Evolutionary conservation across 2,329 filamentous ascomycete species (phyloP).

Genomic region (Aaosphaeria arxii): DNA sequence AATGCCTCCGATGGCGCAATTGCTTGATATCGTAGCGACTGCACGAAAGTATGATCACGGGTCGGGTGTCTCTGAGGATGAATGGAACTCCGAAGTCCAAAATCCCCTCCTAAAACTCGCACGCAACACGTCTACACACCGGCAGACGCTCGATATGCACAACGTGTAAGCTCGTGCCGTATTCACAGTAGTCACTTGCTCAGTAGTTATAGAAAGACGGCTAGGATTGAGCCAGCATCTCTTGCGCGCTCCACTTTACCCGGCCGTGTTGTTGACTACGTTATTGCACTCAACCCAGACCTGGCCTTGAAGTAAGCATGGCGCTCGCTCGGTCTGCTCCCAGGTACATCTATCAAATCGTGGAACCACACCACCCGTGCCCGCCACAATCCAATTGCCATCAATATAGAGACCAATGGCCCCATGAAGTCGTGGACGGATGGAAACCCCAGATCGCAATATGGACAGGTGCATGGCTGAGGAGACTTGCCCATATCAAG

Average conservation of each 20-base stretch:
- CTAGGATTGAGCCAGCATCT: conserved; percentile 15
- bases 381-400: conserved; percentile 12
- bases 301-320: conserved; percentile 11
- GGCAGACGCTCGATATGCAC: conserved; percentile 10
- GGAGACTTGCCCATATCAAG: conserved; percentile 7
- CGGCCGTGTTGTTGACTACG: conserved; percentile 20
- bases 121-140: conserved; percentile 11
- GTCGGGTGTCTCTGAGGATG: conserved; percentile 15
- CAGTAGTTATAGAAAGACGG: conserved; percentile 11
- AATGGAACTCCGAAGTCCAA: conserved; percentile 20
- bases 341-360: conserved; percentile 9
- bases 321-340: conserved; percentile 9
- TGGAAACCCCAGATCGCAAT: conserved; percentile 21
- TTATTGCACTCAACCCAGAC: conserved; percentile 17
- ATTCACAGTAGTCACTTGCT: conserved; percentile 1
- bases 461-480: conserved; percentile 21
- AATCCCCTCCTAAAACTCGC: conserved; percentile 18
- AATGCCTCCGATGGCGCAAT: conserved; percentile 10
- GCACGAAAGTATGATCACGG: conserved; percentile 12
- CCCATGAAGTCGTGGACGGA: conserved; percentile 24
- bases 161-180: conserved; percentile 12
- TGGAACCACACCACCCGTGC: conserved; percentile 16
- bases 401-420: conserved; percentile 21
- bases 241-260: conserved; percentile 13
- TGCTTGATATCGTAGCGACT: conserved; percentile 12